Conservation (phyloP, 805 yeast species). For the Monosporozyma yasuniensis region DNA sequence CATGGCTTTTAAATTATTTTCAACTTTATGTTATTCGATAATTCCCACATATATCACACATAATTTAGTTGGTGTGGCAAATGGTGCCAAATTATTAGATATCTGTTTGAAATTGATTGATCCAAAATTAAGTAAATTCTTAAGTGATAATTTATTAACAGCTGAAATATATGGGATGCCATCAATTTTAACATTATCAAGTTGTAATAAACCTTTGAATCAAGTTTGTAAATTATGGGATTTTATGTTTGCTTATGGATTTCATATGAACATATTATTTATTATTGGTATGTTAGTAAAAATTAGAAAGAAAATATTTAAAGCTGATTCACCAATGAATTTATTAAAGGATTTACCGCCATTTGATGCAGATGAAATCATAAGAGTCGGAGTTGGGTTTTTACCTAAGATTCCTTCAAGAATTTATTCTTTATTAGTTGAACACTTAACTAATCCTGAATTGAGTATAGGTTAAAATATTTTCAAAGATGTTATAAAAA, state of each 20-base stretch:
- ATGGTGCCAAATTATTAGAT: conserved; percentile 67
- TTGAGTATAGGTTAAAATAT: neutral
- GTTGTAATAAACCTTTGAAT: conserved; percentile 77
- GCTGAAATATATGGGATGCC: conserved; percentile 86
- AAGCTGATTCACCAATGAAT: conserved; percentile 57
- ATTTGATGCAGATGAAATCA: conserved; percentile 63
- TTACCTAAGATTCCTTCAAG: conserved; percentile 63
- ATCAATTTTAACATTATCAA: conserved; percentile 72
- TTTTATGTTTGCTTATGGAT: conserved; percentile 81
- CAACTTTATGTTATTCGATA: conserved; percentile 48
- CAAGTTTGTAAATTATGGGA: conserved; percentile 83
- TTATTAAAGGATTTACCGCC: conserved; percentile 57
- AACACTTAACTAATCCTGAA: conserved; percentile 23
- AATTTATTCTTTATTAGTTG: conserved; percentile 37
- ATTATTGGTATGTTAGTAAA: conserved; percentile 70
- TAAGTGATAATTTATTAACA: conserved; percentile 40
- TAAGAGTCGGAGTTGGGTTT: conserved; percentile 70
- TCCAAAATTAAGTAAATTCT: conserved; percentile 51
- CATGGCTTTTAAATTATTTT: conserved; percentile 69
- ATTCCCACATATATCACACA: conserved; percentile 76
- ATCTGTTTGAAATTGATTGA: conserved; percentile 62
- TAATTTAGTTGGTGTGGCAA: conserved; percentile 71
- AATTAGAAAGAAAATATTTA: conserved; percentile 54
- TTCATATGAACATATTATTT: conserved; percentile 76
- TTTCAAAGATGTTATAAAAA: neutral